Evolutionary conservation across 2,329 filamentous ascomycete species (phyloP), one percentile per base, ranked within the genome.

Genomic region (Venturia aucupariae): DNA sequence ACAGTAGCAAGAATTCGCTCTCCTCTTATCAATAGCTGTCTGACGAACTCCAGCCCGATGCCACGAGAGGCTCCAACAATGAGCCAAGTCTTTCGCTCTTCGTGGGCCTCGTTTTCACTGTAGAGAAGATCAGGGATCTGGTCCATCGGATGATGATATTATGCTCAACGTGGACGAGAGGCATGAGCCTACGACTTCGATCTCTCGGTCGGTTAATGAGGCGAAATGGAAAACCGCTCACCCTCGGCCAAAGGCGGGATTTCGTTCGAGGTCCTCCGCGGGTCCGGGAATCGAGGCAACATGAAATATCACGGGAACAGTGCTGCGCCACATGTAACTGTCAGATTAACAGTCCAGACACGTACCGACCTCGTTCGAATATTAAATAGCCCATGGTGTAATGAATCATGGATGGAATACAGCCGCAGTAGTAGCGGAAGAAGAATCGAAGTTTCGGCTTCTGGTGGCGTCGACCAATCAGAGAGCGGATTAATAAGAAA

Each of bases 1-100:
- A 81, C 79, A 6, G 81, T 82, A 19, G 80, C 81, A 65, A 82
- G 78, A 68, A 83, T 80, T 61, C 76, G 75, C 66, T 82, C 75
- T 41, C 78, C 79, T 59, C 73, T 74, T 11, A 70, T 70, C 17
- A 83, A 70, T 35, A 82, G 71, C 68, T 83, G 81, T 44, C 77
- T 74, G 44, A 81, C 80, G 66, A 83, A 82, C 68, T 83, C 81
- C 46, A 81, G 74, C 22, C 81, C 81, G 68, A 80, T 79, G 59
- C 78, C 79, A 70, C 78, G 74, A 54, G 76, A 79, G 44, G 78
- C 77, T 62, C 79, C 79, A 19, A 80, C 71, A 61, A 80, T 75
- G 60, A 79, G 71, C 78, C 78, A 80, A 59, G 78, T 66, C 60
- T 65, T 65, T 15, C 35, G 44, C 30, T 59, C 62, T 35, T 64